Evolutionary conservation across 1,284 basidiomycete species (phyloP).

Genomic region (Trichosporon sp.): DNA sequence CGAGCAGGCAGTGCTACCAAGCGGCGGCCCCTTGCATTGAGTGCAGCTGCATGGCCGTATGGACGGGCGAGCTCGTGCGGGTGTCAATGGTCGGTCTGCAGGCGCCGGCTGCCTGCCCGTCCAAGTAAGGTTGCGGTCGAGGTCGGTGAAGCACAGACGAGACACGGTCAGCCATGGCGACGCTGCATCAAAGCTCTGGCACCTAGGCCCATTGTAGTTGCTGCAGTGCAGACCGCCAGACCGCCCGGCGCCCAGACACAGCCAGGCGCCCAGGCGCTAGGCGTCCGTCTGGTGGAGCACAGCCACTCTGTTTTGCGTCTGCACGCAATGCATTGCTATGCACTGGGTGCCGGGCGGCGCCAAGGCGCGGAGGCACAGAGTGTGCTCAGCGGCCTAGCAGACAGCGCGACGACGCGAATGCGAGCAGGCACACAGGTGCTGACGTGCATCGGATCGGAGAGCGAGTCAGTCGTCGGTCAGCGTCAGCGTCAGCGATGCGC

Average conservation of each 20-base stretch:
- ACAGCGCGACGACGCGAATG: not conserved
- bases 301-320: not conserved
- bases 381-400: not conserved
- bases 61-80: not conserved
- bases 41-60: not conserved
- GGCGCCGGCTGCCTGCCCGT: not conserved
- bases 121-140: not conserved
- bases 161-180: not conserved
- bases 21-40: not conserved
- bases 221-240: not conserved
- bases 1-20: not conserved
- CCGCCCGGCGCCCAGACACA: not conserved
- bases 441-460: not conserved
- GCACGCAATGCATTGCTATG: not conserved
- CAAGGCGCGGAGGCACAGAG: not conserved
- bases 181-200: not conserved
- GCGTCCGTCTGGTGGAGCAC: not conserved
- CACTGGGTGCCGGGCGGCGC: not conserved
- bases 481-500: not conserved
- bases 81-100: not conserved
- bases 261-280: not conserved
- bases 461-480: no score
- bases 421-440: not conserved
- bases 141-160: not conserved
- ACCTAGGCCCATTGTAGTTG: not conserved